Base-by-base conservation (phyloP, 306 rosid genomes). In the Trichosanthes cucumerina region DNA sequence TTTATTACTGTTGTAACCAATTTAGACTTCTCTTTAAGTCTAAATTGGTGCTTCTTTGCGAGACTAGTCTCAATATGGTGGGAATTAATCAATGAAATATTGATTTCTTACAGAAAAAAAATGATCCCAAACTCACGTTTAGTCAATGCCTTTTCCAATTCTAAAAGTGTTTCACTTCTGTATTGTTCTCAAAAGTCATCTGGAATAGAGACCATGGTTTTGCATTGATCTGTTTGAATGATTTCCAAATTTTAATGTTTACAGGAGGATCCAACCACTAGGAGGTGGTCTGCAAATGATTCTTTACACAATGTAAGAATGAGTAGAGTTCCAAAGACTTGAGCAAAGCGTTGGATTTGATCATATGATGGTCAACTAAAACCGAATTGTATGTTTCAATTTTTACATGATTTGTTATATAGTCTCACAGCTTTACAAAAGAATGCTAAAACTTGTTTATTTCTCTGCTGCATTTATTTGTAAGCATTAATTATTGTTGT, bases 211-310 rank as follows among this genome's bases (percentile, higher is more conserved):
- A 5, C 43, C n/a, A n/a, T 13, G 43, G 31, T 10, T 62, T 24
- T 12, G 56, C 76, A 2, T 44, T n/a, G n/a, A n/a, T n/a, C 12
- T 43, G 19, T 69, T 69, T 39, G 34, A 53, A 0, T 71, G 21
- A 13, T 24, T 46, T n/a, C 23, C 57, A 71, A 44, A 0, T 46
- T 13, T 46, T 78, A 43, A 75, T 83, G 41, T 12, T 59, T 54
- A 31, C 86, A 93, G 96, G 96, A 93, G 56, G 96, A 93, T 82
- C 92, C 87, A 82, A 86, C 89, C 15, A 88, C 92, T n/a, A 87
- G 88, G 83, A 86, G 86, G 81, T 88, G 91, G 96, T n/a, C 85
- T 91, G 57, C 88, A 90, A 36, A 90, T 88, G 66, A 75, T 93
- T 90, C 89, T 88, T n/a, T n/a, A 77, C 88, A 77, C 80, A 93